Conservation (phyloP, 805 yeast genomes). For the Pichia cephalocereana region DNA sequence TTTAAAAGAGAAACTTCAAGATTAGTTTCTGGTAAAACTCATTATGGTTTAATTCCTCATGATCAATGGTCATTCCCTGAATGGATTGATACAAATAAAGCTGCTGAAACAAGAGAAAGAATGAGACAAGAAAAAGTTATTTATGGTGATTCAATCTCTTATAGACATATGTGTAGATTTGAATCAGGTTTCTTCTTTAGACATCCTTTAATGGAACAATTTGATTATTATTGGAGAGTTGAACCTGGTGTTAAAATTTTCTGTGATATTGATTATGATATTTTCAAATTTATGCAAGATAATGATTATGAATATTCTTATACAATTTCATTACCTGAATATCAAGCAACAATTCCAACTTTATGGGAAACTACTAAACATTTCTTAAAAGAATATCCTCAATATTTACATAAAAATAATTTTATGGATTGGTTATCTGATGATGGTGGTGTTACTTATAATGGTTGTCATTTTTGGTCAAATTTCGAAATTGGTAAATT, state of each 20-base stretch:
- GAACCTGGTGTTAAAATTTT: slow-evolving; percentile 76
- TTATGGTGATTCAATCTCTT: slow-evolving; percentile 58
- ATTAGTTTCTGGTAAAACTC: slow-evolving; percentile 65
- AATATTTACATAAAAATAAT: slow-evolving; percentile 50
- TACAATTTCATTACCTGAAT: slow-evolving; percentile 73
- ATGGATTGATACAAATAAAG: slow-evolving; percentile 66
- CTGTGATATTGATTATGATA: slow-evolving; percentile 77
- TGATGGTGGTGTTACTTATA: slow-evolving; percentile 62
- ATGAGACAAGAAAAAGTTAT: slow-evolving; percentile 45
- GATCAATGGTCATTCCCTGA: slow-evolving; percentile 86
- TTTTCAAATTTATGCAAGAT: slow-evolving; percentile 75
- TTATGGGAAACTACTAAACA: slow-evolving; percentile 64
- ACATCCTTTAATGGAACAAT: slow-evolving; percentile 65
- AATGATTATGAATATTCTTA: slow-evolving; percentile 67
- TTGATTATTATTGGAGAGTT: slow-evolving; percentile 90
- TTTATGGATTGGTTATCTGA: slow-evolving; percentile 62
- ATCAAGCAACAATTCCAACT: slow-evolving; percentile 60
- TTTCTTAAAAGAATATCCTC: slow-evolving; percentile 52
- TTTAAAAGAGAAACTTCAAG: slow-evolving; percentile 61
- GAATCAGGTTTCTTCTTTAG: slow-evolving; percentile 86
- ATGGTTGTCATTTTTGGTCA: slow-evolving; percentile 87
- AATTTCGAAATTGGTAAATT: slow-evolving; percentile 77
- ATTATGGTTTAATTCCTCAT: slow-evolving; percentile 71
- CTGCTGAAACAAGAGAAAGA: slow-evolving; percentile 45
- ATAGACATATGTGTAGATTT: slow-evolving; percentile 88